These are phyloP conservation scores for Echites panduratus DNA, from an alignment of 257 asterid species.

Conservation along the genomic window DNA sequence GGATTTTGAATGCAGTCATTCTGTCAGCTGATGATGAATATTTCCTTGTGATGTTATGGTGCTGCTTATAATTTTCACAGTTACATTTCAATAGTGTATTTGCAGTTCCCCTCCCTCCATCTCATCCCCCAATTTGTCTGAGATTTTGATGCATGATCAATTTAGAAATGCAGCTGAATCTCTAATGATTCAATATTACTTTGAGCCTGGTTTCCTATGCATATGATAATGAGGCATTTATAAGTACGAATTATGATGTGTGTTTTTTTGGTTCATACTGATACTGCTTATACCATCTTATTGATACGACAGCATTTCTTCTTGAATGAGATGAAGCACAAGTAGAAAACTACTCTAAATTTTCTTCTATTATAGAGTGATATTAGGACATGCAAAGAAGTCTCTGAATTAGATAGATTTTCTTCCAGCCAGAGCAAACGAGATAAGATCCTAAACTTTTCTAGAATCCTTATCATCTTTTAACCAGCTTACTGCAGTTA, in stretches of 20 bases:
- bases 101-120: not conserved
- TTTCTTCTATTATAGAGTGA: not conserved
- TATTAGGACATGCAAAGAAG: not conserved
- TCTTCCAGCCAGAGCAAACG: not conserved
- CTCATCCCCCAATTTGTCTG: not conserved
- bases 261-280: not conserved
- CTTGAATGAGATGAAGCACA: not conserved
- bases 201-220: not conserved
- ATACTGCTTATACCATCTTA: not conserved
- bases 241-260: not conserved
- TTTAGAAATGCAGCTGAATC: not conserved
- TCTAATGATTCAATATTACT: not conserved
- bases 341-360: not conserved
- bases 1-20: conserved; percentile 5
- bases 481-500: not conserved
- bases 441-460: not conserved
- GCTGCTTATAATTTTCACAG: not conserved
- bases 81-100: not conserved
- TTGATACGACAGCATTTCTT: not conserved
- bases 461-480: not conserved
- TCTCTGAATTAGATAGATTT: not conserved
- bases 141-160: not conserved
- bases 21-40: conserved; percentile 14
- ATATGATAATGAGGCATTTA: not conserved
- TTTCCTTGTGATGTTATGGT: conserved; percentile 8